A percentile compares a stretch with the other conserved stretches of the same genome.
These are phyloP conservation scores for Penicillium sp. DNA, from an alignment of 2,329 filamentous ascomycete species.

Conservation along the genomic window DNA sequence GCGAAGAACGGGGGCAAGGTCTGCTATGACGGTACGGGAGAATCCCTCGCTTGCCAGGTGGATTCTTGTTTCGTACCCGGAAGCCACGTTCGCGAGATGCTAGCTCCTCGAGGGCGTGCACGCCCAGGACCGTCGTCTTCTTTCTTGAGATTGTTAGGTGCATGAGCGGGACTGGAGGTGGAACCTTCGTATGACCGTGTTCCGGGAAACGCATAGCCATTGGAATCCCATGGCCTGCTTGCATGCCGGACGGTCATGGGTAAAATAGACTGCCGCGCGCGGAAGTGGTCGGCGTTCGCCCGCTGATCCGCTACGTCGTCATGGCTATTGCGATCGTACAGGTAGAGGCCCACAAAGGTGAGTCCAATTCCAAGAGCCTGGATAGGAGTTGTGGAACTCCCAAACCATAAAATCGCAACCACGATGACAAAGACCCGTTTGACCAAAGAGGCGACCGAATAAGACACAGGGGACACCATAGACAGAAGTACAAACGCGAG, in stretches of 20 bases:
- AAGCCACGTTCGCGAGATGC: slow-evolving; percentile 53
- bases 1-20: slow-evolving; percentile 2
- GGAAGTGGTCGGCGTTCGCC: slow-evolving; percentile 58
- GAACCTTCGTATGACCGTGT: slow-evolving; percentile 19
- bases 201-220: slow-evolving; percentile 34
- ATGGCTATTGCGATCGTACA: slow-evolving; percentile 89
- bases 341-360: slow-evolving; percentile 86
- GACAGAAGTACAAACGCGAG: slow-evolving; percentile 88
- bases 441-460: slow-evolving; percentile 90
- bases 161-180: slow-evolving; percentile 14
- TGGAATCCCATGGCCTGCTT: slow-evolving; percentile 34
- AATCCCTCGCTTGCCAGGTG: slow-evolving; percentile 61
- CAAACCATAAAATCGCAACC: slow-evolving; percentile 93
- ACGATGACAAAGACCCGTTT: slow-evolving; percentile 97
- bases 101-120: slow-evolving; percentile 37
- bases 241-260: slow-evolving; percentile 52
- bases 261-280: slow-evolving; percentile 58
- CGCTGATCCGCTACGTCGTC: slow-evolving; percentile 80
- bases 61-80: slow-evolving; percentile 79
- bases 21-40: slow-evolving; percentile 21
- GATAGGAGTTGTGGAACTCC: slow-evolving; percentile 73
- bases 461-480: slow-evolving; percentile 91
- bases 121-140: slow-evolving; percentile 44
- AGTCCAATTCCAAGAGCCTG: slow-evolving; percentile 81
- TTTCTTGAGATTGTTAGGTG: slow-evolving; percentile 34